phyloP scores from a whole-genome alignment of 805 yeast genomes.

The Candida stauntonica region DNA sequence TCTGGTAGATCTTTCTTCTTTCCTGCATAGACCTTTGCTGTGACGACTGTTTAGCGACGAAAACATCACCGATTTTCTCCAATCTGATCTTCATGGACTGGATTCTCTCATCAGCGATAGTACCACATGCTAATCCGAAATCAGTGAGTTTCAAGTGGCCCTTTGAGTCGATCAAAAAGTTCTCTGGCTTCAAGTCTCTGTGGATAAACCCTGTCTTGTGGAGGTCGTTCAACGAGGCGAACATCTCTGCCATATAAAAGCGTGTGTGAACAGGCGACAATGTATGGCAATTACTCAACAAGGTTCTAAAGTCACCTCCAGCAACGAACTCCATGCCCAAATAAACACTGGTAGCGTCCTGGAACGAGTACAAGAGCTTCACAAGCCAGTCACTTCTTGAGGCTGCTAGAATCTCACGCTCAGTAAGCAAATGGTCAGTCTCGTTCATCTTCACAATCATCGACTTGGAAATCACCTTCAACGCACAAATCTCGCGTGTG shows the following conservation, averaged over 20 bases:
- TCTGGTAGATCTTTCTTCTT: constrained; percentile 80
- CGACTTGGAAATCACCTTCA: constrained; percentile 85
- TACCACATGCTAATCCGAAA: constrained; percentile 96
- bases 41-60: constrained; percentile 43
- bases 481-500: constrained; percentile 91
- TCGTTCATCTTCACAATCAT: constrained; percentile 86
- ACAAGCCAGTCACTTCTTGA: constrained; percentile 96
- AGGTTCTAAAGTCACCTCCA: constrained; percentile 96
- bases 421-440: constrained; percentile 92
- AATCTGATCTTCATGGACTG: constrained; percentile 80
- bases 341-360: constrained; percentile 83
- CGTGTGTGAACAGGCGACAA: constrained; percentile 93
- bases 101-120: constrained; percentile 86
- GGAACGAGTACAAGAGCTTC: constrained; percentile 89
- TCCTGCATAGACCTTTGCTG: constrained; percentile 71
- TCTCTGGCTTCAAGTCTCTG: constrained; percentile 94
- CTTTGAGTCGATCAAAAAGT: constrained; percentile 80
- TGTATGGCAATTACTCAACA: constrained; percentile 88
- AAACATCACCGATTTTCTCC: constrained; percentile 70
- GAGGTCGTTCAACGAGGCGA: constrained; percentile 86
- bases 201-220: constrained; percentile 96
- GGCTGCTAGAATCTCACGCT: constrained; percentile 94
- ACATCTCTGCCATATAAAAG: constrained; percentile 94
- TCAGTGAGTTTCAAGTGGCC: constrained; percentile 95
- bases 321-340: constrained; percentile 99